These are phyloP conservation scores for Candida manassasensis DNA, from an alignment of 805 yeast genomes.

Conservation along the genomic window DNA sequence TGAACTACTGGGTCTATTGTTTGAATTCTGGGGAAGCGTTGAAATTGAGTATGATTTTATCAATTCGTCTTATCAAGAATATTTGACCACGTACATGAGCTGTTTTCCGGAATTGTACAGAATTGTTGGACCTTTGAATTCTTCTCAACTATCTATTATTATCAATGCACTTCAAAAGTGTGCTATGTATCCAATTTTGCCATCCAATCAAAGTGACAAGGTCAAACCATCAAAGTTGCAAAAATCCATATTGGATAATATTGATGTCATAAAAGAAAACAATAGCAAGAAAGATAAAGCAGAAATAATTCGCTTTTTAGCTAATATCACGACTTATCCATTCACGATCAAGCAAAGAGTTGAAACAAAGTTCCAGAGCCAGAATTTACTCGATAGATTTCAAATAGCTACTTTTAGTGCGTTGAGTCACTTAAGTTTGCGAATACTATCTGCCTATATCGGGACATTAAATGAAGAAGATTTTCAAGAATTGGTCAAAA, in stretches of 20 bases:
- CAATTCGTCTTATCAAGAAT: slow-evolving; percentile 52
- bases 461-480: slow-evolving; percentile 19
- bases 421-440: slow-evolving; percentile 46
- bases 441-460: slow-evolving; percentile 37
- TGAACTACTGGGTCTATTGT: slow-evolving; percentile 34
- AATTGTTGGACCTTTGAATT: slow-evolving; percentile 27
- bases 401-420: slow-evolving; percentile 64
- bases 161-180: slow-evolving; percentile 59
- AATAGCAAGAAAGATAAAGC: slow-evolving; percentile 35
- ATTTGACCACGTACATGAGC: slow-evolving; percentile 50
- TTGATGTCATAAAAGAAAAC: slow-evolving; percentile 30
- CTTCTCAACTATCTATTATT: slow-evolving; percentile 43
- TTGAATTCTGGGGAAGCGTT: slow-evolving; percentile 46
- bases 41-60: slow-evolving; percentile 38
- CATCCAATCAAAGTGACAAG: slow-evolving; percentile 52
- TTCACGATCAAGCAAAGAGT: slow-evolving; percentile 58
- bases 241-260: slow-evolving; percentile 45
- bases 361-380: slow-evolving; percentile 45
- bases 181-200: slow-evolving; percentile 69
- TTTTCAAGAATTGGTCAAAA: slow-evolving; percentile 35
- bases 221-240: slow-evolving; percentile 58
- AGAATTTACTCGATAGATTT: slow-evolving; percentile 21
- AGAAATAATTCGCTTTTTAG: slow-evolving; percentile 48
- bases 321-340: slow-evolving; percentile 52
- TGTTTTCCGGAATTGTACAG: slow-evolving; percentile 48